Percentiles rank a stretch among this genome's conserved stretches.
Evolutionary conservation across 1,284 basidiomycete species (phyloP).

Genomic region (Leccinum subspadiceum): DNA sequence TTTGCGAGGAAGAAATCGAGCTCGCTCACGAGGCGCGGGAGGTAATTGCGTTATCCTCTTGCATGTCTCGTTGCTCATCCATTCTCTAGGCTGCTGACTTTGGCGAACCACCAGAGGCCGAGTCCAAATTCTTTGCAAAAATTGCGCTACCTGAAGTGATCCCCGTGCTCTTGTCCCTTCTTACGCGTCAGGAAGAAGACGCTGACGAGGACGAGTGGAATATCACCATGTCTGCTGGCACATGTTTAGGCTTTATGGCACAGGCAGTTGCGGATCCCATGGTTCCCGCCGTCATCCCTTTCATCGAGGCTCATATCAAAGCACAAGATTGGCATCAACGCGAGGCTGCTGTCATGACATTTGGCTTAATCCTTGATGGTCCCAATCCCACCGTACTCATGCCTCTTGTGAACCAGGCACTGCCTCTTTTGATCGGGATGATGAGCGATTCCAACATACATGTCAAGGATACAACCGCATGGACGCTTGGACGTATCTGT

Average conservation of each 20-base stretch:
- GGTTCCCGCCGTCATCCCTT: constrained; percentile 92
- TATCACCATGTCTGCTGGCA: constrained; percentile 96
- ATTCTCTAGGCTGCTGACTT: constrained; percentile 77
- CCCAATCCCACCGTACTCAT: constrained; percentile 86
- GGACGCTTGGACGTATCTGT: constrained; percentile 96
- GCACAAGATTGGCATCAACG: constrained; percentile 90
- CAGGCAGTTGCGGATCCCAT: constrained; percentile 90
- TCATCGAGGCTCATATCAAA: constrained; percentile 97
- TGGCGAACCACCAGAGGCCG: constrained; percentile 85
- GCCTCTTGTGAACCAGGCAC: constrained; percentile 91
- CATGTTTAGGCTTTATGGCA: constrained; percentile 87
- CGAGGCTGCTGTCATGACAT: constrained; percentile 98
- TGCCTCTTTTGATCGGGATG: constrained; percentile 94
- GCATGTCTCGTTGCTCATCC: constrained; percentile 5
- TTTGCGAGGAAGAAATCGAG: constrained; percentile 97
- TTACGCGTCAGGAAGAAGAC: constrained; percentile 94
- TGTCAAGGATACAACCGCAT: constrained; percentile 97
- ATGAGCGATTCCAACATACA: constrained; percentile 84
- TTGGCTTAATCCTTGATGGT: constrained; percentile 96
- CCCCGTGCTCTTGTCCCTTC: constrained; percentile 86
- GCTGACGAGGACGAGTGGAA: constrained; percentile 99
- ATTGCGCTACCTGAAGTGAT: constrained; percentile 93
- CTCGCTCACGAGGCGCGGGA: constrained; percentile 91
- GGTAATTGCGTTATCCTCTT: constrained; percentile 40
- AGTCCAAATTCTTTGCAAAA: constrained; percentile 91